These are phyloP conservation scores for Brasenia schreberi DNA, from an alignment of 164 flowering plant genomes.

Conservation along the genomic window DNA sequence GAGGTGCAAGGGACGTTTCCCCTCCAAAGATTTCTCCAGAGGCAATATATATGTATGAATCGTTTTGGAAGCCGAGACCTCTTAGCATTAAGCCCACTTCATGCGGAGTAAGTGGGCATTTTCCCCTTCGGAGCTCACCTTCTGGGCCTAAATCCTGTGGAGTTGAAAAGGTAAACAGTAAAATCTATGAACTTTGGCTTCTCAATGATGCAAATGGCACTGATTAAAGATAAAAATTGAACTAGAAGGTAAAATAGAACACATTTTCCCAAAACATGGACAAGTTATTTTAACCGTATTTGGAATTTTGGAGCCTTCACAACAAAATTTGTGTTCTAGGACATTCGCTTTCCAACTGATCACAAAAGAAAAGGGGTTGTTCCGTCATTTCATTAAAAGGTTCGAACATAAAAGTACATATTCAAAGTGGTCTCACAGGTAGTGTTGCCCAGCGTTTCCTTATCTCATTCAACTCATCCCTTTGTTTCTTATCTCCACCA, in stretches of 20 bases:
- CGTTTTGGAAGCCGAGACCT: constrained; percentile 78
- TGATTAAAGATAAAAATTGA: no score
- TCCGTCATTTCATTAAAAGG: not conserved
- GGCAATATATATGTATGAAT: constrained; percentile 80
- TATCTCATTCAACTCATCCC: constrained; percentile 65
- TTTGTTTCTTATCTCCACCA: constrained; percentile 94
- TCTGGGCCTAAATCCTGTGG: constrained; percentile 69
- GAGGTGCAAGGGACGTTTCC: constrained; percentile 71
- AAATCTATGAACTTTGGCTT: no score
- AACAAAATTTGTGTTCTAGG: no score
- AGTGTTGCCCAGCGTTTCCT: constrained; percentile 94
- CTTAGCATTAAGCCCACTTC: constrained; percentile 94
- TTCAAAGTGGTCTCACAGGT: constrained; percentile 51
- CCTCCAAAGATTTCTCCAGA: constrained; percentile 99
- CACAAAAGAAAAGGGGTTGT: not conserved
- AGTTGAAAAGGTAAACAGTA: not conserved
- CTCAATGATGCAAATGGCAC: no score
- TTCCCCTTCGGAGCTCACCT: constrained; percentile 70
- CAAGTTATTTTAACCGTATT: not conserved
- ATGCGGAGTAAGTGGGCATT: constrained; percentile 94
- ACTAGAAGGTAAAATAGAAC: not conserved
- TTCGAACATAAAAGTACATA: not conserved
- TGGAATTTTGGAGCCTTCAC: not conserved
- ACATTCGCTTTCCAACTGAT: no score
- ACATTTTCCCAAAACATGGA: no score